These are phyloP conservation scores for Fusarium humuli DNA, from an alignment of 2,329 filamentous ascomycete genomes.

Conservation along the genomic window DNA sequence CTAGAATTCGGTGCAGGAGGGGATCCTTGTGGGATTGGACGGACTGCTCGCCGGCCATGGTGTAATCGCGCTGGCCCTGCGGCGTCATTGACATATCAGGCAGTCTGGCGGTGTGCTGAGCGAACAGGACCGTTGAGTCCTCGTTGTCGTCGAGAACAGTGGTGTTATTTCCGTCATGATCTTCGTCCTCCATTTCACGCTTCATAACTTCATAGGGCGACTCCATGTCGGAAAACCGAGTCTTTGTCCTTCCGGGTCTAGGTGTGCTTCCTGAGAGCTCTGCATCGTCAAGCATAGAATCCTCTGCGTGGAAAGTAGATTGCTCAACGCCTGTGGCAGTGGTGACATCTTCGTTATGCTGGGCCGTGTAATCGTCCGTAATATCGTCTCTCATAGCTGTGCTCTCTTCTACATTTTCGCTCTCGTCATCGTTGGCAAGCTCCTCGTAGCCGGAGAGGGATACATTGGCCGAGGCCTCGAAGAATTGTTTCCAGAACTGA, in stretches of 20 bases:
- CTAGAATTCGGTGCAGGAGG: conserved; percentile 88
- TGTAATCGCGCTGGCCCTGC: conserved; percentile 57
- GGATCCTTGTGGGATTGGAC: conserved; percentile 70
- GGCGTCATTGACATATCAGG: conserved; percentile 74
- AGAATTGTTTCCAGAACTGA: conserved; percentile 99
- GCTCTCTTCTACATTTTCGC: conserved; percentile 61
- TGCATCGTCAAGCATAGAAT: conserved; percentile 75
- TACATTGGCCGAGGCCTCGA: conserved; percentile 97
- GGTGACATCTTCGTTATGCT: conserved; percentile 54
- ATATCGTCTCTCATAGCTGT: conserved; percentile 68
- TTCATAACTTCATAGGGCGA: conserved; percentile 83
- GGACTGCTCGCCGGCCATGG: conserved; percentile 51
- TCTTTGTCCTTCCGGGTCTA: conserved; percentile 63
- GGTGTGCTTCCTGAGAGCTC: conserved; percentile 76
- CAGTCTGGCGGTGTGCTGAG: conserved; percentile 65
- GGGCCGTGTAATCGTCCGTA: conserved; percentile 61
- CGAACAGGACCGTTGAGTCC: conserved; percentile 62
- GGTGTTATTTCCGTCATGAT: conserved; percentile 55
- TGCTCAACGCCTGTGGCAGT: conserved; percentile 50
- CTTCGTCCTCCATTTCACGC: conserved; percentile 69
- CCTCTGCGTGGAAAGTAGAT: conserved; percentile 61
- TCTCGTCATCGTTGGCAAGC: conserved; percentile 75
- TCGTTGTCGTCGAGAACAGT: conserved; percentile 54
- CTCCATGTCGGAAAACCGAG: conserved; percentile 72
- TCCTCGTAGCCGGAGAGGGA: conserved; percentile 96